Base-by-base conservation (phyloP, 148 eudicot genomes). In the Vaccinium vitisidaea region DNA sequence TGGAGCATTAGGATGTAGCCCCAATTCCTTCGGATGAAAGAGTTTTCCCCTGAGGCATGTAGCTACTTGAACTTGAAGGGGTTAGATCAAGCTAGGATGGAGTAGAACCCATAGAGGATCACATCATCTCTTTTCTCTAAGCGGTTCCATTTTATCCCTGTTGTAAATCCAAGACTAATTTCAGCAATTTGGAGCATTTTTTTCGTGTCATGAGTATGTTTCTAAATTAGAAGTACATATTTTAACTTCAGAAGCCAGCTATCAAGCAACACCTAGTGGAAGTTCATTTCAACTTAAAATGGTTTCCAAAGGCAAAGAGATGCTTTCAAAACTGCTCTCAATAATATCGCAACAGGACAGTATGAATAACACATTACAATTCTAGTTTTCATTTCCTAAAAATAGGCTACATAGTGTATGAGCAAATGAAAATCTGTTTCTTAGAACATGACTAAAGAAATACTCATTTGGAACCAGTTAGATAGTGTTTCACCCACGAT, bases 121-220 rank as follows among this genome's bases (percentile, higher is more conserved):
- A 65, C 7, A 30, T 27, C 74, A 27, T 27, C 39, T 30, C 74
- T 69, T 69, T 27, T 18, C 36, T 21, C 1, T 67, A 25, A 69
- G 32, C 0, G 69, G 14, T 27, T 69, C 16, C 74, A 27, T 27
- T 27, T 63, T 69, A 30, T 69, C 18, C 74, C 74, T 4, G 39
- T 13, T 3, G 36, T 69, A 27, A 67, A 69, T 69, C 74, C 39
- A 69, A 25, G 73, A 67, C 15, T 67, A 25, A 25, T 67, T 67
- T 36, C 73, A 67, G 73, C 73, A 25, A 67, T n/a, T n/a, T 25
- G 73, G 74, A 69, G 74, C 16, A 69, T 69, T 69, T 69, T 69
- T 67, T 4, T 12, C 2, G 1, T 27, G 39, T 32, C 39, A 12
- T 63, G 70, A 63, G 27, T 27, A 1, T 1, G 58, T 54, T 11